phyloP scores from a whole-genome alignment of 2,329 filamentous ascomycete species.

The Didymella arachidicola region DNA sequence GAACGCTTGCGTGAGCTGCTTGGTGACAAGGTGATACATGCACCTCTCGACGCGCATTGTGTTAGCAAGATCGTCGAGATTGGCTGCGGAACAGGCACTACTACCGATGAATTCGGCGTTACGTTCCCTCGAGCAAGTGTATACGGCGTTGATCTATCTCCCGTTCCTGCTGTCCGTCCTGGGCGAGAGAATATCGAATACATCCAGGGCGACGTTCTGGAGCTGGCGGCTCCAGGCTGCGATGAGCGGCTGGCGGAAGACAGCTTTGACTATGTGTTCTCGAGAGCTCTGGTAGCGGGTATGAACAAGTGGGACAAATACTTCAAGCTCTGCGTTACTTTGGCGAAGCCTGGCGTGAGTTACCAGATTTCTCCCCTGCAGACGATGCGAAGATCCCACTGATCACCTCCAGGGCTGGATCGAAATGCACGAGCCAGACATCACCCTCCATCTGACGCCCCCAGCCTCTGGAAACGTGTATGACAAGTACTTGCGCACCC shows the following conservation, averaged over 20 bases:
- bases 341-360: conserved; percentile 53
- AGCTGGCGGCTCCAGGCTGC: background rate
- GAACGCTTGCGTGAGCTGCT: background rate
- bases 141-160: conserved; percentile 36
- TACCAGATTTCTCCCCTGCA: background rate
- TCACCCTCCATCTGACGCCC: background rate
- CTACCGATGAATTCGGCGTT: conserved; percentile 21
- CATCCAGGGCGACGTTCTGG: conserved; percentile 53
- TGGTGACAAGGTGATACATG: conserved; percentile 9
- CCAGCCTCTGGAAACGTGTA: background rate
- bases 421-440: background rate
- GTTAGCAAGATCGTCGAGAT: conserved; percentile 23
- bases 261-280: conserved; percentile 4
- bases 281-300: conserved; percentile 58
- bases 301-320: conserved; percentile 61
- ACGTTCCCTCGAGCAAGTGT: conserved; percentile 13
- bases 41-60: conserved; percentile 8
- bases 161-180: conserved; percentile 18
- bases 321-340: conserved; percentile 14
- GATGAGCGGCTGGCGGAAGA: background rate
- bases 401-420: background rate
- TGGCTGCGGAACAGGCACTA: conserved; percentile 26
- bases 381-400: background rate
- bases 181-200: conserved; percentile 22
- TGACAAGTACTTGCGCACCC: background rate